Evolutionary conservation across 2,329 filamentous ascomycete species (phyloP).

Genomic region (Diplodia intermedia): DNA sequence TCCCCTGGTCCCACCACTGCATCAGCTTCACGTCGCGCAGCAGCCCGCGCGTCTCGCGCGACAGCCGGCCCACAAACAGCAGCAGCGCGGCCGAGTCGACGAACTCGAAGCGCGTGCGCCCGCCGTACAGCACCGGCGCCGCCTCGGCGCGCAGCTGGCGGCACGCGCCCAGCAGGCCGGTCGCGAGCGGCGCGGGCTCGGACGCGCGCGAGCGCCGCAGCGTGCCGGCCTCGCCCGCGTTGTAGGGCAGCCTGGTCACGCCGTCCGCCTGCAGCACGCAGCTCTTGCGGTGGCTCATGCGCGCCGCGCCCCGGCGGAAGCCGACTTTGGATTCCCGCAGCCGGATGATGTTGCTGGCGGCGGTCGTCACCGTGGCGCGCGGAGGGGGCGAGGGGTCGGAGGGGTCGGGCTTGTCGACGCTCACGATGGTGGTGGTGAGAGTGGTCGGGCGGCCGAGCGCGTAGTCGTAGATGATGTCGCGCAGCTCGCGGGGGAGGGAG

Average conservation of each 20-base stretch:
- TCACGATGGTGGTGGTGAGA: constrained; percentile 34
- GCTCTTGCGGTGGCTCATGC: not conserved
- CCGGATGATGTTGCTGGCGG: not conserved
- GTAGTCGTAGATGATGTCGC: constrained; percentile 45
- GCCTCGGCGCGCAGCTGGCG: constrained; percentile 43
- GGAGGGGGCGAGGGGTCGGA: not conserved
- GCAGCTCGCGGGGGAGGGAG: constrained; percentile 45
- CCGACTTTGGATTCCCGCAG: not conserved
- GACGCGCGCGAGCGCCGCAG: not conserved
- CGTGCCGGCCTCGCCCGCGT: too few species aligned
- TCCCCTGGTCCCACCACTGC: constrained; percentile 35
- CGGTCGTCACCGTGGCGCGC: not conserved
- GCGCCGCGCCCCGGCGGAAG: not conserved
- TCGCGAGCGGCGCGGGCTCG: constrained; percentile 34
- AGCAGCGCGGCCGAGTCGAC: constrained; percentile 41
- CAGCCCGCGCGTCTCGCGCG: not conserved
- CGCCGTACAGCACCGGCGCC: constrained; percentile 42
- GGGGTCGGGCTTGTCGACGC: not conserved
- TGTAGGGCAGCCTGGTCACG: not conserved
- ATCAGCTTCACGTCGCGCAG: constrained; percentile 34
- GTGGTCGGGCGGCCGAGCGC: constrained; percentile 40
- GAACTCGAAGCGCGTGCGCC: constrained; percentile 39
- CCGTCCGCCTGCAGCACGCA: too few species aligned
- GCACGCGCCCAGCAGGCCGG: constrained; percentile 41
- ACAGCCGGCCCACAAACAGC: constrained; percentile 40